Evolutionary conservation across 495 filamentous ascomycete genomes (phyloP).

Genomic region (Astrothelium subdiscretum): DNA sequence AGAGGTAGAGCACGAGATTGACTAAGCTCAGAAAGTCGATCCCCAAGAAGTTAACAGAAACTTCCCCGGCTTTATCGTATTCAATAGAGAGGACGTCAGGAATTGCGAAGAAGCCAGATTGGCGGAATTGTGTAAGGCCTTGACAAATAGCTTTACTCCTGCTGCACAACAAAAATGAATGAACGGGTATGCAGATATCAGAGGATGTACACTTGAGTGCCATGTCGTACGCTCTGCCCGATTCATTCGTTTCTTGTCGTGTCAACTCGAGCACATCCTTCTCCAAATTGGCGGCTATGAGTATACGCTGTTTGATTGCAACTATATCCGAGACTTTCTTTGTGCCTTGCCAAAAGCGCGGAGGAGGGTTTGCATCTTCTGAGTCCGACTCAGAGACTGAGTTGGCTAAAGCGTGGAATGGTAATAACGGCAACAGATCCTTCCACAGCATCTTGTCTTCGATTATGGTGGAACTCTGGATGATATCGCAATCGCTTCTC

Average conservation of each 20-base stretch:
- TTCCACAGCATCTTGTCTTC: slow-evolving; percentile 56
- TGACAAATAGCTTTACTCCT: slow-evolving; percentile 59
- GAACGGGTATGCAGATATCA: slow-evolving; percentile 62
- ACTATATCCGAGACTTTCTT: slow-evolving; percentile 45
- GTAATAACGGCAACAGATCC: slow-evolving; percentile 58
- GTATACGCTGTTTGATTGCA: slow-evolving; percentile 23
- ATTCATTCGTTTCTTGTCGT: slow-evolving; percentile 26
- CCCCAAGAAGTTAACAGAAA: slow-evolving; percentile 47
- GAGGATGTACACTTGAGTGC: slow-evolving; percentile 47
- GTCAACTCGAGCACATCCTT: slow-evolving; percentile 25
- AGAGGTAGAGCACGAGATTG: slow-evolving; percentile 68
- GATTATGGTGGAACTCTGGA: slow-evolving; percentile 58
- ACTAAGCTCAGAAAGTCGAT: slow-evolving; percentile 65
- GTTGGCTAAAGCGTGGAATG: slow-evolving; percentile 35
- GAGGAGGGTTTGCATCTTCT: slow-evolving; percentile 26
- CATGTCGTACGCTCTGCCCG: slow-evolving; percentile 28
- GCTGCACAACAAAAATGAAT: slow-evolving; percentile 64
- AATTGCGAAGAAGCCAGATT: slow-evolving; percentile 24
- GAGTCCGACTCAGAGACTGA: slow-evolving; percentile 14
- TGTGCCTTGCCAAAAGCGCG: slow-evolving; percentile 36
- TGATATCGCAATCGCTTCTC: slow-evolving; percentile 74
- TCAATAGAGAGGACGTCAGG: slow-evolving; percentile 52
- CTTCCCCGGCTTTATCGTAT: slow-evolving; percentile 36
- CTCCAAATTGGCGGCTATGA: slow-evolving; percentile 25
- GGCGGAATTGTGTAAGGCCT: slow-evolving; percentile 43